phyloP scores from a whole-genome alignment of 495 filamentous ascomycete species.

The Aspergillus steynii region DNA sequence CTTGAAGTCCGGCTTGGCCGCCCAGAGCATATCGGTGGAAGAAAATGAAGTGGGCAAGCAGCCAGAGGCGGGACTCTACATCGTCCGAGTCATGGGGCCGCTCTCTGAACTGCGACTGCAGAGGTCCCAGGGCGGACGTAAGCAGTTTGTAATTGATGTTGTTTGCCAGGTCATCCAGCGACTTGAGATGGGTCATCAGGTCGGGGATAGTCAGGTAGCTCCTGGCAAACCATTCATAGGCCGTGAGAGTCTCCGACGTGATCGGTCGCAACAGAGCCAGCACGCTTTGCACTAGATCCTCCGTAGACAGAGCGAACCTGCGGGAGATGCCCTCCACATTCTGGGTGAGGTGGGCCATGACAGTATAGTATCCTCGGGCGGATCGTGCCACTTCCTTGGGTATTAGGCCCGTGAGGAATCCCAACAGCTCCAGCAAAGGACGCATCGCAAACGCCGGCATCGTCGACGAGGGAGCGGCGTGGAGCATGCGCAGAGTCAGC shows the following conservation, averaged over 20 bases:
- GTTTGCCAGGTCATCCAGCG: conserved; percentile 47
- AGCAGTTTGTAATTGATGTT: conserved; percentile 56
- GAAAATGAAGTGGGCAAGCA: conserved; percentile 79
- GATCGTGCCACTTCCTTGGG: conserved; percentile 50
- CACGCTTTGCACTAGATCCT: conserved; percentile 36
- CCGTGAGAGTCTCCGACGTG: conserved; percentile 45
- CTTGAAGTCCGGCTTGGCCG: conserved; percentile 37
- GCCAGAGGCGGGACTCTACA: conserved; percentile 59
- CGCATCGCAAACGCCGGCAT: conserved; percentile 28
- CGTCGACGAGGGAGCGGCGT: conserved; percentile 24
- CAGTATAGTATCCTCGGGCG: conserved; percentile 43
- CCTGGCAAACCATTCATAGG: conserved; percentile 59
- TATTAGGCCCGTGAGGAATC: conserved; percentile 42
- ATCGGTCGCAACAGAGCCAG: conserved; percentile 51
- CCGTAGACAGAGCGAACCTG: conserved; percentile 21
- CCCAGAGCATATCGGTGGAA: conserved; percentile 59
- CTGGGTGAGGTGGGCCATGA: conserved; percentile 42
- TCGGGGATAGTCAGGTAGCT: conserved; percentile 55
- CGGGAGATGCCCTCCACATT: conserved; percentile 26
- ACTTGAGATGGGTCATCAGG: conserved; percentile 40
- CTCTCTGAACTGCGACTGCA: conserved; percentile 31
- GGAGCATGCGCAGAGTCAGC: conserved; percentile 43
- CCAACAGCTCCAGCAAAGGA: conserved; percentile 39
- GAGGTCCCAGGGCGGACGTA: conserved; percentile 45
- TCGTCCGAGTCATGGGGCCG: conserved; percentile 26